Percentiles rank a stretch among this genome's conserved stretches.
Evolutionary conservation across 345 rosid species (phyloP).

Genomic region (Hibiscus mutabilis): DNA sequence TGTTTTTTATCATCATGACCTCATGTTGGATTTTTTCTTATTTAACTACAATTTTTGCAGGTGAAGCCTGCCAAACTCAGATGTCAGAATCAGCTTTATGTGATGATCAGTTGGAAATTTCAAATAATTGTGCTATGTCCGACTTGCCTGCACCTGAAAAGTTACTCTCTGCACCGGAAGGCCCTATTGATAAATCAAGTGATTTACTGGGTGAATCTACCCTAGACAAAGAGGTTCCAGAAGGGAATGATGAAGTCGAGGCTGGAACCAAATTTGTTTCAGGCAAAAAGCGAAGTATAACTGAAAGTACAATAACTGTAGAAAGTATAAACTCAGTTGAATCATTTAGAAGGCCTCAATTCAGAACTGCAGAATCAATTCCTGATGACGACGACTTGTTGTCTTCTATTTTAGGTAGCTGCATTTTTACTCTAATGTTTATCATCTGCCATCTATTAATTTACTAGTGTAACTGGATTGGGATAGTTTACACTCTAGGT

Average conservation of each 20-base stretch:
- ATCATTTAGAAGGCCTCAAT: slow-evolving; percentile 51
- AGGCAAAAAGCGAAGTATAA: slow-evolving; percentile 66
- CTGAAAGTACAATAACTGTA: slow-evolving; percentile 61
- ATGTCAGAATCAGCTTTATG: slow-evolving; percentile 26
- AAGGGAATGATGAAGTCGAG: slow-evolving; percentile 30
- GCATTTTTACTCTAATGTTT: background rate
- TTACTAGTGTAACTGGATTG: background rate
- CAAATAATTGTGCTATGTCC: slow-evolving; percentile 26
- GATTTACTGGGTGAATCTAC: slow-evolving; percentile 50
- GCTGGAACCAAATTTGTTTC: slow-evolving; percentile 37
- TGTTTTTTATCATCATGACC: background rate
- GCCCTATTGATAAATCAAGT: slow-evolving; percentile 33
- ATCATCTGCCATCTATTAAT: background rate
- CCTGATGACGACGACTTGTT: slow-evolving; percentile 93
- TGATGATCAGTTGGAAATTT: slow-evolving; percentile 33
- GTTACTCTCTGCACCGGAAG: slow-evolving; percentile 55
- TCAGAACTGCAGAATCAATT: slow-evolving; percentile 54
- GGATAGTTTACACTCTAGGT: background rate
- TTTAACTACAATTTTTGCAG: slow-evolving; percentile 9
- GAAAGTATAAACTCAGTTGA: slow-evolving; percentile 60
- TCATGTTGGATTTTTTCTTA: slow-evolving; percentile 2
- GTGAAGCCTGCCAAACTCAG: slow-evolving; percentile 32
- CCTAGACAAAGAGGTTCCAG: slow-evolving; percentile 45
- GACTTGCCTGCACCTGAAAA: slow-evolving; percentile 73
- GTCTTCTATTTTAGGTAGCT: slow-evolving; percentile 90